Percentiles rank a stretch among this genome's conserved stretches.
These are phyloP conservation scores for Crucibulum laeve DNA, from an alignment of 768 basidiomycete species.

Conservation along the genomic window DNA sequence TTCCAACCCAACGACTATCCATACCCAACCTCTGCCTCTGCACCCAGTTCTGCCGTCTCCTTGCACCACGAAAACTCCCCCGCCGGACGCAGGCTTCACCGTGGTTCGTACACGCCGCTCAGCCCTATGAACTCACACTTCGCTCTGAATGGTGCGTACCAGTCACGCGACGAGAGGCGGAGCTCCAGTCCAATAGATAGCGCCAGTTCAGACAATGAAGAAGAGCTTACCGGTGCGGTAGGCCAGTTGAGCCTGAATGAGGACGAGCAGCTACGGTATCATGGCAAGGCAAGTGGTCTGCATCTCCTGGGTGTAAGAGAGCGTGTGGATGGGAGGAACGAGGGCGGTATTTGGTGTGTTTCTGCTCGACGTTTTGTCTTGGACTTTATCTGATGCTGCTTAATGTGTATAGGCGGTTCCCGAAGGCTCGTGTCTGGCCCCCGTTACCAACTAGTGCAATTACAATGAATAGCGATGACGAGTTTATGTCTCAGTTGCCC, in stretches of 20 bases:
- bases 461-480: slow-evolving; percentile 26
- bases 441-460: slow-evolving; percentile 36
- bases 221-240: slow-evolving; percentile 60
- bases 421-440: slow-evolving; percentile 88
- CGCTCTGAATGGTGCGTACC: slow-evolving; percentile 3
- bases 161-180: slow-evolving; percentile 13
- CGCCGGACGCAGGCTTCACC: background rate
- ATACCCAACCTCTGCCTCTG: slow-evolving; percentile 13
- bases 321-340: slow-evolving; percentile 60
- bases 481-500: slow-evolving; percentile 46
- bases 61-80: slow-evolving; percentile 11
- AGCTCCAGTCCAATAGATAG: slow-evolving; percentile 29
- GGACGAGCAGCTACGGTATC: slow-evolving; percentile 80
- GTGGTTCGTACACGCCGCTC: slow-evolving; percentile 8
- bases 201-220: slow-evolving; percentile 31
- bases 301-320: slow-evolving; percentile 65
- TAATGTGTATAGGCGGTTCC: slow-evolving; percentile 60
- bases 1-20: slow-evolving; percentile 12
- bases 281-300: slow-evolving; percentile 81
- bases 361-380: slow-evolving; percentile 4
- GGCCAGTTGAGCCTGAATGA: slow-evolving; percentile 88
- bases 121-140: slow-evolving; percentile 10
- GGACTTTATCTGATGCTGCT: slow-evolving; percentile 5
- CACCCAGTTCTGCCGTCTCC: slow-evolving; percentile 18
- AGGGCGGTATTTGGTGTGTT: slow-evolving; percentile 71